Percentiles rank a stretch among this genome's conserved stretches.
These are phyloP conservation scores for Paraphaeosphaeria sporulosa DNA, from an alignment of 2,329 filamentous ascomycete species.

Conservation along the genomic window DNA sequence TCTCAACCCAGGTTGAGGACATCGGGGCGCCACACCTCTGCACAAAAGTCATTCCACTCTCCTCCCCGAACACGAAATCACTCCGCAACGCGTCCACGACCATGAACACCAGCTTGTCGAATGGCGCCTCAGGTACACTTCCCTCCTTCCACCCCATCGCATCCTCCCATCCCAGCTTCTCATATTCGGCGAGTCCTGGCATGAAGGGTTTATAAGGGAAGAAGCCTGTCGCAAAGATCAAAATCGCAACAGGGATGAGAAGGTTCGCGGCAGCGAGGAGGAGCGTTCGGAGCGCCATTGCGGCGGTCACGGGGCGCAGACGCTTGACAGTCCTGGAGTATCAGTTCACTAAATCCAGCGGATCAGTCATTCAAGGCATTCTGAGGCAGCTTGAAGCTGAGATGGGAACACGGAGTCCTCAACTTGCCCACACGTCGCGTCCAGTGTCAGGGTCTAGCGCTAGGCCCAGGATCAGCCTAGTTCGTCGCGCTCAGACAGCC, in stretches of 20 bases:
- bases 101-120: slow-evolving; percentile 95
- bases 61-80: slow-evolving; percentile 87
- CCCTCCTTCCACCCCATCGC: slow-evolving; percentile 39
- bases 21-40: slow-evolving; percentile 71
- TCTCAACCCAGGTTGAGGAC: neutral
- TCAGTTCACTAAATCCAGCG: neutral
- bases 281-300: slow-evolving; percentile 37
- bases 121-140: slow-evolving; percentile 68
- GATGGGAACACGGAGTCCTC: slow-evolving; percentile 13
- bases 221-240: slow-evolving; percentile 85
- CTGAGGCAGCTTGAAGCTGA: slow-evolving; percentile 31
- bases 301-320: neutral
- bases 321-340: neutral
- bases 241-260: slow-evolving; percentile 73
- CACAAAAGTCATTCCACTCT: slow-evolving; percentile 85
- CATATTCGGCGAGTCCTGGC: slow-evolving; percentile 78
- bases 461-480: slow-evolving; percentile 26
- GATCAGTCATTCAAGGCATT: slow-evolving; percentile 2
- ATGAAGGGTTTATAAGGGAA: slow-evolving; percentile 97
- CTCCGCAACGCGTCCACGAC: slow-evolving; percentile 90
- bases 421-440: slow-evolving; percentile 19
- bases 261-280: slow-evolving; percentile 74
- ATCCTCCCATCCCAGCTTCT: slow-evolving; percentile 60
- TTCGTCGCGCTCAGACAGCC: slow-evolving; percentile 26
- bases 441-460: slow-evolving; percentile 44